Base-by-base conservation (phyloP, 805 yeast genomes). In the Candida vaughaniae region DNA sequence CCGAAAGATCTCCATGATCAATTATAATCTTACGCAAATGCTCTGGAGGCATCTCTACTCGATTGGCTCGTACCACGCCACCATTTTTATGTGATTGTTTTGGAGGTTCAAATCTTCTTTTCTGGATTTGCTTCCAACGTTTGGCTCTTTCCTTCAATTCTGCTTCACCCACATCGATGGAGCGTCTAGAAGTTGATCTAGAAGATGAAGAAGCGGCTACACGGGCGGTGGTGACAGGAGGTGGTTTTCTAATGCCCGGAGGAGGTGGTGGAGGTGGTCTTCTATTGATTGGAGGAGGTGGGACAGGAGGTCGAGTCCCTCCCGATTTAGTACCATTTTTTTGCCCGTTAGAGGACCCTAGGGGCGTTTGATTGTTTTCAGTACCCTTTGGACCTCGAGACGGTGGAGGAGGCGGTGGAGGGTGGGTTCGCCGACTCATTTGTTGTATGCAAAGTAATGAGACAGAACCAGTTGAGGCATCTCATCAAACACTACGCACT, bases 21-120 rank as follows among this genome's bases (percentile, higher is more conserved):
- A 74, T 73, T 54, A 91, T 78, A 41, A 89, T 85, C 55, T 86
- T 87, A 29, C 99, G 71, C 16, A 91, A 63, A 62, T 90, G 97
- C 52, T 90, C 96, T 0, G 95, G 95, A 0, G 97, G 96, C 89
- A 90, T 83, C 46, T 86, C 89, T 1, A 80, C 73, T 52, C 85
- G 85, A 8, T 72, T 73, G 0, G 84, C 71, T 33, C 74, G 78
- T 8, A 79, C 78, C 29, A 66, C 63, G 10, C 81, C 71, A 10
- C 82, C 71, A 40, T 56, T 50, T 48, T 27, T 36, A 28, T 25
- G 36, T 23, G 29, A 18, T 18, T 16, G 64, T 67, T 14, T 69
- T 3, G 39, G 33, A 6, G 49, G 45, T 19, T 38, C 60, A 54
- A 71, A 82, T 41, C 85, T 62, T 28, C 55, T 58, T 52, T 82